Evolutionary conservation across 2,329 filamentous ascomycete genomes (phyloP).

Genomic region (Fusarium abutilonis): DNA sequence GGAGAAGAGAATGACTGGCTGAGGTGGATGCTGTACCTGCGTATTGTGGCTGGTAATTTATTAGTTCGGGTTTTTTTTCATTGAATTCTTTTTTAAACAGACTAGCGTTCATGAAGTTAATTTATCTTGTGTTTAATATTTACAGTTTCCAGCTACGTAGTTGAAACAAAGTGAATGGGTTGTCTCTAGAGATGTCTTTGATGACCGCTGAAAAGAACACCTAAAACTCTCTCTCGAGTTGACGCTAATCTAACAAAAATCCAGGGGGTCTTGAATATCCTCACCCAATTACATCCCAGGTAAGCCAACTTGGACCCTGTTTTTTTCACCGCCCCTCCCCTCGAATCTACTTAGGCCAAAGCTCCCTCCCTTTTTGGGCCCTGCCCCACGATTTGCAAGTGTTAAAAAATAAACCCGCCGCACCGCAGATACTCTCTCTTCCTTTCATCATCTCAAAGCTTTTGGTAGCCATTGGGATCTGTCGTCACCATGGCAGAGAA

Average conservation of each 20-base stretch:
- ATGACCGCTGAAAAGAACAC: conserved; percentile 19
- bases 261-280: conserved; percentile 7
- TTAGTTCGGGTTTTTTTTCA: neutral
- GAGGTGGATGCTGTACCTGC: conserved; percentile 29
- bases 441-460: conserved; percentile 32
- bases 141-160: too few species aligned
- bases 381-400: conserved; percentile 29
- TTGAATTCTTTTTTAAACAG: neutral
- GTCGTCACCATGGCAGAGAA: conserved; percentile 50
- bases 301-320: conserved; percentile 11
- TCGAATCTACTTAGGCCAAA: conserved; percentile 23
- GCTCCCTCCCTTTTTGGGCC: conserved; percentile 31
- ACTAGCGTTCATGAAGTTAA: conserved; percentile 1
- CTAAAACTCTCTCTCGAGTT: conserved; percentile 28
- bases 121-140: too few species aligned
- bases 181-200: conserved; percentile 17
- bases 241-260: conserved; percentile 21
- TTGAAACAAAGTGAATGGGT: neutral
- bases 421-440: conserved; percentile 15
- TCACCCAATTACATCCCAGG: conserved; percentile 14
- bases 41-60: conserved; percentile 25
- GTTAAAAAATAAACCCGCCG: conserved; percentile 38
- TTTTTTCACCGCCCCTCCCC: conserved; percentile 38
- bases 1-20: too few species aligned
- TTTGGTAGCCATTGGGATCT: conserved; percentile 43